A percentile compares a stretch with the other conserved stretches of the same genome.
Conservation (phyloP, 108 stramenopile genomes). For the Mediolabrus comicus region DNA sequence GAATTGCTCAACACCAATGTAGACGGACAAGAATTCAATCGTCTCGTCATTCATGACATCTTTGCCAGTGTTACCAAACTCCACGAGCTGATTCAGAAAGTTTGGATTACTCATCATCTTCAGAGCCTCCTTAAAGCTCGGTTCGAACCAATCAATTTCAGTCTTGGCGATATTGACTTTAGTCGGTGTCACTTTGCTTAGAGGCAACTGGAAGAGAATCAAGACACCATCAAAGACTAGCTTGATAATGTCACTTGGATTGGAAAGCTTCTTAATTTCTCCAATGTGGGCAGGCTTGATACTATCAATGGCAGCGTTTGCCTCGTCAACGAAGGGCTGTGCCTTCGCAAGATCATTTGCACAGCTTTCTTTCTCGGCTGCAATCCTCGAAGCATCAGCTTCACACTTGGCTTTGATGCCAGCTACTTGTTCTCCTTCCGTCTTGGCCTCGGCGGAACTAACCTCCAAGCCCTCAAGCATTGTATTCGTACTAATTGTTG, state of each 20-base stretch:
- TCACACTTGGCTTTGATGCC: conserved; percentile 83
- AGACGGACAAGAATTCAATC: conserved; percentile 84
- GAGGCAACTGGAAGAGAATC: conserved; percentile 73
- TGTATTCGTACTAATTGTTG: conserved; percentile 80
- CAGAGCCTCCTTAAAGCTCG: conserved; percentile 81
- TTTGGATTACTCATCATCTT: conserved; percentile 75
- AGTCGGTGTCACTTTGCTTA: conserved; percentile 55
- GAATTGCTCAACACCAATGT: conserved; percentile 78
- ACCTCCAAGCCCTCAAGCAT: conserved; percentile 83
- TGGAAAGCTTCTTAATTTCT: conserved; percentile 87
- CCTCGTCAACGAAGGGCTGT: conserved; percentile 88
- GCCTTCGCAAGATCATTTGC: conserved; percentile 84
- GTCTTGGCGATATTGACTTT: conserved; percentile 76
- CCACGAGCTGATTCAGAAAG: conserved; percentile 74
- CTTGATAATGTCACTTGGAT: conserved; percentile 88
- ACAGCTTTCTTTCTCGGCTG: conserved; percentile 76
- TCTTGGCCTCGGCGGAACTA: conserved; percentile 81
- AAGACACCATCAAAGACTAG: conserved; percentile 90
- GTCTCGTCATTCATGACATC: conserved; percentile 92
- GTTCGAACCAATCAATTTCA: conserved; percentile 81
- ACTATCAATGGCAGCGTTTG: conserved; percentile 83
- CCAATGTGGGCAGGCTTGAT: conserved; percentile 88
- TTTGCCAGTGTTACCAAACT: conserved; percentile 81
- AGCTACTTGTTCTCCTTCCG: conserved; percentile 79
- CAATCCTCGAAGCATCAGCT: conserved; percentile 79